phyloP scores from a whole-genome alignment of 75 land plant species.

The Picea glauca region DNA sequence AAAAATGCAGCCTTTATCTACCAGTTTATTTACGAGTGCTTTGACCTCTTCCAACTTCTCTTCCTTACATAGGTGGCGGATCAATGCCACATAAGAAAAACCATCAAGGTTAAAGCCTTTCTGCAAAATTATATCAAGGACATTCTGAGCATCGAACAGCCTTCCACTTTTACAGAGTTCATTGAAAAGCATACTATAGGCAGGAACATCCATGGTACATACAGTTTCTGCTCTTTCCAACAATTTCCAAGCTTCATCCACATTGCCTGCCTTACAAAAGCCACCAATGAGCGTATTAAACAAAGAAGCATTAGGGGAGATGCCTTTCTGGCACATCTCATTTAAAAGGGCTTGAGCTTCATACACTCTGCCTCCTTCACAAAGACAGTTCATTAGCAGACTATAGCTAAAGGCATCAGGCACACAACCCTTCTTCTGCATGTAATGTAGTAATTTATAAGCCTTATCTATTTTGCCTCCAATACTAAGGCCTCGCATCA shows the following conservation, averaged over 20 bases:
- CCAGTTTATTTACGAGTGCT: constrained; percentile 33
- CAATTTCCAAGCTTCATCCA: constrained; percentile 35
- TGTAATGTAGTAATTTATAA: constrained; percentile 39
- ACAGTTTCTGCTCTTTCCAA: constrained; percentile 38
- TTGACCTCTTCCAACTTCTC: constrained; percentile 43
- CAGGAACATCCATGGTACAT: constrained; percentile 35
- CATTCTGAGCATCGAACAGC: constrained; percentile 29
- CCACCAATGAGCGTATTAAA: constrained; percentile 41
- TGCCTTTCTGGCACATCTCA: constrained; percentile 54
- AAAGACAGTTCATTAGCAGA: constrained; percentile 41
- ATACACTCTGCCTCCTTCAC: constrained; percentile 33
- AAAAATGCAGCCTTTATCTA: constrained; percentile 36
- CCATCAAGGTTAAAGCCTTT: constrained; percentile 29
- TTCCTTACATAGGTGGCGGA: constrained; percentile 45
- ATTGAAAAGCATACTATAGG: constrained; percentile 52
- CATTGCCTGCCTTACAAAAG: constrained; percentile 39
- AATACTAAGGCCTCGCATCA: constrained; percentile 42
- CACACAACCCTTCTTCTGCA: constrained; percentile 41
- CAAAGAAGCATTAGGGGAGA: constrained; percentile 36
- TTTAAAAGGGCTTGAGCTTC: constrained; percentile 51
- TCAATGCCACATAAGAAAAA: constrained; percentile 47
- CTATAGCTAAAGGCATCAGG: constrained; percentile 50
- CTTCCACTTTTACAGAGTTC: constrained; percentile 43
- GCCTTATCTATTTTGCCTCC: constrained; percentile 48
- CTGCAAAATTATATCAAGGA: constrained; percentile 41